Evolutionary conservation across 768 basidiomycete species (phyloP).

Genomic region (Lentinus tigrinus): DNA sequence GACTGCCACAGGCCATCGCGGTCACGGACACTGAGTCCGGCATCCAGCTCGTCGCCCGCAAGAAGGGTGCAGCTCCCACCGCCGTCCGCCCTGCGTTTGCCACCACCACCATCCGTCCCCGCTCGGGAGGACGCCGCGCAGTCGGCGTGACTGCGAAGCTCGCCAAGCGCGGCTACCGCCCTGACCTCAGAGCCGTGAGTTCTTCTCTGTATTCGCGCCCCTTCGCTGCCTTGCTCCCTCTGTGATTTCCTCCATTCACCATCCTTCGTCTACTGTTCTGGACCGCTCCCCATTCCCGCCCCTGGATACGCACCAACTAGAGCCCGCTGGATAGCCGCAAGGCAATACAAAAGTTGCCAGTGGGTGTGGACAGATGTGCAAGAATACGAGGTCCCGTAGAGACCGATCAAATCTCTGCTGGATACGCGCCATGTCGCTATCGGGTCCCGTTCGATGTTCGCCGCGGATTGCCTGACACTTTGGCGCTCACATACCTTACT

Average conservation of each 20-base stretch:
- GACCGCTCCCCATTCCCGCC: background rate
- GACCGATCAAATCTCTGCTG: conserved; percentile 61
- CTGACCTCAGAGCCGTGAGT: conserved; percentile 78
- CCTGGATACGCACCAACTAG: conserved; percentile 72
- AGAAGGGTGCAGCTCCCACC: conserved; percentile 53
- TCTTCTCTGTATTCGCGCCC: background rate
- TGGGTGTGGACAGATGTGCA: conserved; percentile 93
- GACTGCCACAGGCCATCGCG: conserved; percentile 55
- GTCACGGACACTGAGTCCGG: conserved; percentile 54
- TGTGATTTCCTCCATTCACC: background rate
- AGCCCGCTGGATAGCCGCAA: conserved; percentile 77
- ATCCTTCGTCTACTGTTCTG: background rate
- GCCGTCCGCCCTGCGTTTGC: conserved; percentile 50
- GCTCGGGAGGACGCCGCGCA: conserved; percentile 71
- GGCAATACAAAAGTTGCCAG: conserved; percentile 67
- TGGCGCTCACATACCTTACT: conserved; percentile 56
- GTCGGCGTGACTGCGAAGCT: conserved; percentile 58
- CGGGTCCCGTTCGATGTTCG: conserved; percentile 61
- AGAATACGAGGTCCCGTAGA: conserved; percentile 50
- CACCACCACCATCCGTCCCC: conserved; percentile 56
- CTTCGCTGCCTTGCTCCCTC: conserved; percentile 8
- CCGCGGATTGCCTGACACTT: conserved; percentile 68
- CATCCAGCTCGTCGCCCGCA: conserved; percentile 64
- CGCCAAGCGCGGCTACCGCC: conserved; percentile 70
- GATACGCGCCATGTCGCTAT: conserved; percentile 76